These are phyloP conservation scores for Aureobasidium uvarum DNA, from an alignment of 2,329 filamentous ascomycete genomes.

Conservation along the genomic window DNA sequence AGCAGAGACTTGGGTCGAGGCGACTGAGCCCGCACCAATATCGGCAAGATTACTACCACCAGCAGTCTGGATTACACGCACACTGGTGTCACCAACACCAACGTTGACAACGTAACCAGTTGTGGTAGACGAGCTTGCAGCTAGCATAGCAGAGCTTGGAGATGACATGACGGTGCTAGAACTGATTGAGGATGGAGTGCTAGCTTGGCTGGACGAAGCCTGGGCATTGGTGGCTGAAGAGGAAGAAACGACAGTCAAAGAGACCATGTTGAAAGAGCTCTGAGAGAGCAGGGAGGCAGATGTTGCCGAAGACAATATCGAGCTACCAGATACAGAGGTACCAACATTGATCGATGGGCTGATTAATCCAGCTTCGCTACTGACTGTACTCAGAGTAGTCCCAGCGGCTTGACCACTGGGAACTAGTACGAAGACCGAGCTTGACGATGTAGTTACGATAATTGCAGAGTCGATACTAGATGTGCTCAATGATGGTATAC, in stretches of 20 bases:
- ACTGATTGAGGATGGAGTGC: background rate
- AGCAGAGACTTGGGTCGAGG: conserved; percentile 8
- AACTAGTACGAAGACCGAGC: background rate
- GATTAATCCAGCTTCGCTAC: background rate
- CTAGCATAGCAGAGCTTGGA: background rate
- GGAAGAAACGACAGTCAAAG: background rate
- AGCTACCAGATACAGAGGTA: background rate
- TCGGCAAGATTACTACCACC: conserved; percentile 7
- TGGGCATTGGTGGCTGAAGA: background rate
- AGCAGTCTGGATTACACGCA: conserved; percentile 14
- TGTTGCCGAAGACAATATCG: background rate
- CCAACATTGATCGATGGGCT: background rate
- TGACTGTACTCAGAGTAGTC: background rate
- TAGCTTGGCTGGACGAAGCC: background rate
- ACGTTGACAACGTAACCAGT: conserved; percentile 6
- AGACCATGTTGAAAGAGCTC: background rate
- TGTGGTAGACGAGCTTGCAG: background rate
- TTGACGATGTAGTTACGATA: background rate
- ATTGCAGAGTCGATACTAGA: background rate
- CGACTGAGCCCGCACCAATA: background rate
- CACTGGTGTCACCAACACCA: background rate
- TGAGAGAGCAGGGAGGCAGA: background rate
- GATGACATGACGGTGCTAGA: background rate
- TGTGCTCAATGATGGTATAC: background rate
- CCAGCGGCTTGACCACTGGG: background rate